These are phyloP conservation scores for Naumovozyma dairenensis DNA, from an alignment of 805 yeast genomes.

Conservation along the genomic window DNA sequence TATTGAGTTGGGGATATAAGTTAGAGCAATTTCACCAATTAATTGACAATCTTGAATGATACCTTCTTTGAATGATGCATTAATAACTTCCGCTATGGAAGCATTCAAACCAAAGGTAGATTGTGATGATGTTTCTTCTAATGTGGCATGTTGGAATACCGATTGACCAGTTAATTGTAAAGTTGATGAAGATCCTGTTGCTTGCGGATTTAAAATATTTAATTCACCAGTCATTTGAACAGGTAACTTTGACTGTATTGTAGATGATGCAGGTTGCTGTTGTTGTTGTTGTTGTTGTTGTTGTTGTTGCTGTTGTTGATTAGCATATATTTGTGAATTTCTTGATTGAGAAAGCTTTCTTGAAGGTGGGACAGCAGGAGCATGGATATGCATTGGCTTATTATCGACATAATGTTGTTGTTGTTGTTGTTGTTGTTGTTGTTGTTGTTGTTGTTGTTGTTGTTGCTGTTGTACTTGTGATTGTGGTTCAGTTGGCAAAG, in stretches of 20 bases:
- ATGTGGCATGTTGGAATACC: conserved; percentile 38
- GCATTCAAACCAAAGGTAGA: conserved; percentile 60
- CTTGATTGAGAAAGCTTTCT: conserved; percentile 30
- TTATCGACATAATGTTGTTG: conserved; percentile 1
- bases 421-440: conserved; percentile 13
- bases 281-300: conserved; percentile 30
- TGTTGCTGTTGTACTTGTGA: not conserved
- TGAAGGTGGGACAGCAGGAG: conserved; percentile 52
- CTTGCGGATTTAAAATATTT: conserved; percentile 32
- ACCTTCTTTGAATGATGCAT: conserved; percentile 67
- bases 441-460: conserved; percentile 13
- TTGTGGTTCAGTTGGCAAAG: conserved; percentile 15
- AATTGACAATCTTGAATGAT: conserved; percentile 46
- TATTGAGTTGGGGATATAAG: conserved; percentile 37
- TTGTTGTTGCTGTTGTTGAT: not conserved
- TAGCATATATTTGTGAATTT: not conserved
- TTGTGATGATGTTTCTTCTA: conserved; percentile 31
- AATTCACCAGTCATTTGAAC: conserved; percentile 26
- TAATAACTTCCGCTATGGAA: conserved; percentile 77
- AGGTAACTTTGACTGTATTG: conserved; percentile 10
- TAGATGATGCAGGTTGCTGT: conserved; percentile 23
- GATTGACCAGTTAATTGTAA: conserved; percentile 20
- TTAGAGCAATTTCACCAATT: conserved; percentile 81
- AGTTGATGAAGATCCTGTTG: conserved; percentile 35
- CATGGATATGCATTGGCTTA: conserved; percentile 26